A percentile compares a stretch with the other conserved stretches of the same genome.
phyloP scores from a whole-genome alignment of 345 rosid genomes.

The Jatropha curcas region DNA sequence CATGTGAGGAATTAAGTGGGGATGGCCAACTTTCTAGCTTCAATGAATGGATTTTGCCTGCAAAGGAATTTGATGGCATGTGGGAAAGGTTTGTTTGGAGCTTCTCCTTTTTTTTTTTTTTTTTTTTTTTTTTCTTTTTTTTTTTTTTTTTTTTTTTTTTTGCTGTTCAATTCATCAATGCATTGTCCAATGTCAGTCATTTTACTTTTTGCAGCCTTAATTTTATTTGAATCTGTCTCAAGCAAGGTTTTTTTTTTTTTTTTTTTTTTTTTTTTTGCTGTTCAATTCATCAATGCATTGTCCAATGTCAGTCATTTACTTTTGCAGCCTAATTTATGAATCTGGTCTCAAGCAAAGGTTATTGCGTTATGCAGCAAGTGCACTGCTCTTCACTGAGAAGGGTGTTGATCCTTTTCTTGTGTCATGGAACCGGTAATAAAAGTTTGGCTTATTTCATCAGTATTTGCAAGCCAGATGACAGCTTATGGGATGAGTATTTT shows the following conservation, averaged over 20 bases:
- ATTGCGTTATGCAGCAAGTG: slow-evolving; percentile 88
- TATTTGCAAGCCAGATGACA: too few species aligned
- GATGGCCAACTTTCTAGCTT: slow-evolving; percentile 91
- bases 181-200: not conserved
- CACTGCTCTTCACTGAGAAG: slow-evolving; percentile 84
- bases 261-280: too few species aligned
- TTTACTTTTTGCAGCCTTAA: slow-evolving; percentile 62
- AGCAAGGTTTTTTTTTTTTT: too few species aligned
- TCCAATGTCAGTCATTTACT: slow-evolving; percentile 14
- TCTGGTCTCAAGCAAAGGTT: slow-evolving; percentile 89
- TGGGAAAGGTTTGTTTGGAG: slow-evolving; percentile 84
- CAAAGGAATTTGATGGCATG: slow-evolving; percentile 96
- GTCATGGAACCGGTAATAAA: slow-evolving; percentile 88
- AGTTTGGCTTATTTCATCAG: slow-evolving; percentile 9
- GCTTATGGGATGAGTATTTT: not conserved
- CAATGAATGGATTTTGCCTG: slow-evolving; percentile 96
- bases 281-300: slow-evolving; percentile 8
- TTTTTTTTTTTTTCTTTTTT: too few species aligned
- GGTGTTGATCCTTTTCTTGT: slow-evolving; percentile 87
- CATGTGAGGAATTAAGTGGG: slow-evolving; percentile 74
- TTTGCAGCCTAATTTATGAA: slow-evolving; percentile 85
- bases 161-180: slow-evolving; percentile 1
- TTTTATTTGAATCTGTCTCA: slow-evolving; percentile 88
- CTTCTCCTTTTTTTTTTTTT: not conserved
- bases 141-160: too few species aligned